These are phyloP conservation scores for Clavispora phyllophila DNA, from an alignment of 805 yeast species.

Conservation along the genomic window DNA sequence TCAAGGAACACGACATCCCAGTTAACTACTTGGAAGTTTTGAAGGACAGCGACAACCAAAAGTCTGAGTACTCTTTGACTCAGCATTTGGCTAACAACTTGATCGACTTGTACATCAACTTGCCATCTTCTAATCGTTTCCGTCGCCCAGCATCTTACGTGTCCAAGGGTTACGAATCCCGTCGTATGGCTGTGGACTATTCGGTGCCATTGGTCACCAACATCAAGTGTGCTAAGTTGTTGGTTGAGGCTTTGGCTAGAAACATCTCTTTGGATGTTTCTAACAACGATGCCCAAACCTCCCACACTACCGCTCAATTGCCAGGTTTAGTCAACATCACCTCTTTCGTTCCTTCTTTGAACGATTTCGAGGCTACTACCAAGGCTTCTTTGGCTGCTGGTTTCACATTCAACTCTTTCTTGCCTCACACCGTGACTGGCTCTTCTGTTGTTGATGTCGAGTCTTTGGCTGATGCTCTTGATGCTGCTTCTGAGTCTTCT, in stretches of 20 bases:
- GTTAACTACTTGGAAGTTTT: slow-evolving; percentile 92
- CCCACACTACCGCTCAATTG: slow-evolving; percentile 72
- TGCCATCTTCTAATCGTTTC: slow-evolving; percentile 95
- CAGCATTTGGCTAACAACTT: slow-evolving; percentile 95
- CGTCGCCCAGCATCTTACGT: slow-evolving; percentile 98
- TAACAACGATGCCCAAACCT: slow-evolving; percentile 82
- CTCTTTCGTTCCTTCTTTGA: slow-evolving; percentile 68
- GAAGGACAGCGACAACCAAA: slow-evolving; percentile 68
- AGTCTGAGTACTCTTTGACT: slow-evolving; percentile 90
- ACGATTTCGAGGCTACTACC: slow-evolving; percentile 64
- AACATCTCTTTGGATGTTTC: slow-evolving; percentile 61
- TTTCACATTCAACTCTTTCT: slow-evolving; percentile 76
- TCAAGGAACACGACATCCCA: slow-evolving; percentile 90
- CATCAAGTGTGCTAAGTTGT: slow-evolving; percentile 92
- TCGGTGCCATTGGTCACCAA: slow-evolving; percentile 97
- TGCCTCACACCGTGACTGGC: slow-evolving; percentile 67
- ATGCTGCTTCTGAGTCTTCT: slow-evolving; percentile 51
- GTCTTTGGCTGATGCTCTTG: slow-evolving; percentile 61
- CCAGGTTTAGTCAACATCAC: slow-evolving; percentile 87
- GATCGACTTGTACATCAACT: slow-evolving; percentile 92
- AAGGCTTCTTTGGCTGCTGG: slow-evolving; percentile 77
- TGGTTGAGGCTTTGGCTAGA: slow-evolving; percentile 90
- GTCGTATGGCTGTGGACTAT: slow-evolving; percentile 99
- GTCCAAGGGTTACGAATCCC: slow-evolving; percentile 94
- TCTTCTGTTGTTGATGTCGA: slow-evolving; percentile 59